Evolutionary conservation across 2,329 filamentous ascomycete genomes (phyloP), one percentile per base, ranked within the genome.

Genomic region (Setomelanomma holmii): DNA sequence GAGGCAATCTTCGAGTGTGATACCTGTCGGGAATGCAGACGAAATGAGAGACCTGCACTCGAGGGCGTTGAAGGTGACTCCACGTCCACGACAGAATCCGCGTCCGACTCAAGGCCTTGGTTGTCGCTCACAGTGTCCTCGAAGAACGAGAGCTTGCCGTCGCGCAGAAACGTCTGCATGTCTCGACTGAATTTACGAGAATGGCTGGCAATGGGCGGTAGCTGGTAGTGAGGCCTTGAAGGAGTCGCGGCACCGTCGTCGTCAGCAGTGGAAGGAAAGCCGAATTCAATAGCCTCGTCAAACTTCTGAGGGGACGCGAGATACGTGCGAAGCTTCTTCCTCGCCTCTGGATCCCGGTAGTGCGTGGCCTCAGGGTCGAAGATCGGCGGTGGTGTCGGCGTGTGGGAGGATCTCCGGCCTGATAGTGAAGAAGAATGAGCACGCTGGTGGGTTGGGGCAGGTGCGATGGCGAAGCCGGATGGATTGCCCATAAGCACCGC

Each of bases 241-340:
- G n/a, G n/a, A n/a, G n/a, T n/a, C n/a, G 53, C 45, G 35, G 53
- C 43, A 21, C 51, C 49, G 45, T 68, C 63, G 45, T 65, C 47
- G 10, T 55, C 55, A 27, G 67, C 40, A 20, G 63, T 79, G 0
- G 88, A 86, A 0, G 92, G 91, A 65, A 97, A 98, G 0, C 93
- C 93, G 74, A 96, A 97, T 71, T 96, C 90, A 45, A 98, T 85
- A 1, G 91, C 92, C 75, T 98, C 93, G 70, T 98, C 93, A 64
- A 98, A 98, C 71, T 96, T 96, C 62, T 96, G 90, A 1, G 93
- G 89, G 1, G 92, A 96, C 6, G 90, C 89, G 17, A 96, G 84
- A 66, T 93, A 96, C 5, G 91, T 86, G 11, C 92, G 87, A 17
- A 98, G 80, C 75, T 96, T 96, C 64, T 91, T 82, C 27, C 93